Base-by-base conservation (phyloP, 108 stramenopile genomes). In the Nannochloropsis gaditana region DNA sequence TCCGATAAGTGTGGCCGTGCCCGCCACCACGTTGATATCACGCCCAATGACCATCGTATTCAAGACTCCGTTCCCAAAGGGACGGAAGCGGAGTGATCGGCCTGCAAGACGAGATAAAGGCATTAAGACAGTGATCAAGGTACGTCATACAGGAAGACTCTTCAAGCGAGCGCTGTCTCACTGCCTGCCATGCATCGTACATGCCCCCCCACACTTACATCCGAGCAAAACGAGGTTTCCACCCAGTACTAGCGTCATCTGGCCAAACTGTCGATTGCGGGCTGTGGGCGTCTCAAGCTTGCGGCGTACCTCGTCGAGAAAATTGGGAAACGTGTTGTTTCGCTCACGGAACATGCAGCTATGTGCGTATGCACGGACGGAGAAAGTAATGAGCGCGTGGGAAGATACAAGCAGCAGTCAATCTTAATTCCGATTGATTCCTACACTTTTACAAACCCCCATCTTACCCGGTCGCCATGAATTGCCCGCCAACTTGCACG, bases 21-120 rank as follows among this genome's bases (percentile, higher is more conserved):
- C 59, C 15, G 59, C 59, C 59, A 73, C 4, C n/a, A 73, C 59
- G n/a, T 73, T 73, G 59, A 73, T 73, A 73, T 73, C 59, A 73
- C 59, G 59, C 5, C 59, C 59, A 19, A 73, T 73, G 4, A 73
- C 59, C 59, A 73, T 73, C 59, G 59, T 5, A 73, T 73, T 73
- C 59, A 73, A n/a, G 4, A 73, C n/a, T 73, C 59, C 59, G 4
- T 73, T 73, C 2, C 59, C 59, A 5, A 73, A 73, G 2, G 59
- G 59, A 73, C 59, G 59, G 59, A 73, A 73, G 2, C 59, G 59
- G 2, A 73, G 2, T 73, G 59, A 73, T 2, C 59, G 59, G 4
- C 59, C 59, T 73, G 59, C n/a, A 5, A 73, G 59, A 73, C n/a
- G 59, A 5, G 5, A n/a, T n/a, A n/a, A n/a, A n/a, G n/a, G n/a